Evolutionary conservation across 768 basidiomycete species (phyloP).

Genomic region (Trametes villosa): DNA sequence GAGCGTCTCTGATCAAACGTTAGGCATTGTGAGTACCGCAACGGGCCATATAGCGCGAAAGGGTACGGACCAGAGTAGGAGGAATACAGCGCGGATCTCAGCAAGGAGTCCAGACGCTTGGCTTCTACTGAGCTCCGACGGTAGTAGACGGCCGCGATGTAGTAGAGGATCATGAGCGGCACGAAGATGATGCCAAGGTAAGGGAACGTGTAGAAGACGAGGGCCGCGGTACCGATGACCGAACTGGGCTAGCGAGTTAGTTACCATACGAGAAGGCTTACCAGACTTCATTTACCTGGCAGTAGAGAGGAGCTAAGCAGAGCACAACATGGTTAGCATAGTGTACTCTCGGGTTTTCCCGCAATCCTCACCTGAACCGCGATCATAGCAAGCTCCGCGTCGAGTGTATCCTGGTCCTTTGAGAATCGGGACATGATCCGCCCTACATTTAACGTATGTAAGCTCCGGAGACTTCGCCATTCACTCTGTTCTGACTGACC

Average conservation of each 20-base stretch:
- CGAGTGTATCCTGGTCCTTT: constrained; percentile 65
- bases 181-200: constrained; percentile 66
- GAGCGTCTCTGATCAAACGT: constrained; percentile 50
- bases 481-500: constrained; percentile 40
- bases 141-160: constrained; percentile 57
- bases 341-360: no score
- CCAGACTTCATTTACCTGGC: constrained; percentile 15
- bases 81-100: constrained; percentile 61
- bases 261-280: neutral
- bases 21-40: neutral
- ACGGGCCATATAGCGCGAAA: neutral
- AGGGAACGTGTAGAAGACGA: constrained; percentile 64
- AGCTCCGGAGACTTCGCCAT: neutral
- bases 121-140: constrained; percentile 64
- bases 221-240: constrained; percentile 56
- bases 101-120: constrained; percentile 65
- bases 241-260: constrained; percentile 38
- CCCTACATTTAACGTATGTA: constrained; percentile 38
- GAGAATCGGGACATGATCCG: constrained; percentile 60
- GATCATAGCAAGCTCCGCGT: constrained; percentile 51
- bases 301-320: constrained; percentile 29
- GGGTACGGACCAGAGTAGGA: constrained; percentile 55
- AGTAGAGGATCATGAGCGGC: constrained; percentile 57
- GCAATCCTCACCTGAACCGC: constrained; percentile 53
- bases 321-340: neutral